A percentile compares a stretch with the other conserved stretches of the same genome.
These are phyloP conservation scores for Mentha longifolia DNA, from an alignment of 257 asterid genomes.

Conservation along the genomic window DNA sequence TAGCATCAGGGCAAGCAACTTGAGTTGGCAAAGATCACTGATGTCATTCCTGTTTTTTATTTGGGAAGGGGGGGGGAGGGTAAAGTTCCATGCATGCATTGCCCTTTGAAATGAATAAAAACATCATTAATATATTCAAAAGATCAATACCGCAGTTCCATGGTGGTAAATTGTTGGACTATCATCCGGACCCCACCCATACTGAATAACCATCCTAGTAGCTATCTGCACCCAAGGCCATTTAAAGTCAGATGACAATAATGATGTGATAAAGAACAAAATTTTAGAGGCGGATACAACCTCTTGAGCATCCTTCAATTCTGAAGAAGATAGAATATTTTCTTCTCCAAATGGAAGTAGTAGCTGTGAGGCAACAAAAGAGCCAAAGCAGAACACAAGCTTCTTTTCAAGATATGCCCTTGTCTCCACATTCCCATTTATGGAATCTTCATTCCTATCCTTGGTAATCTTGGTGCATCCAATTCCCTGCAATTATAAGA, in stretches of 20 bases:
- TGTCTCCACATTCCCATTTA: conserved; percentile 79
- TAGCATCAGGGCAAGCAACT: conserved; percentile 5
- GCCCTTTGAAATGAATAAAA: conserved; percentile 13
- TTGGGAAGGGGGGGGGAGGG: background rate
- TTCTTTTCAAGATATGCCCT: conserved; percentile 89
- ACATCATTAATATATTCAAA: conserved; percentile 24
- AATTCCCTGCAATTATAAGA: conserved; percentile 69
- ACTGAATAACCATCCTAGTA: conserved; percentile 90
- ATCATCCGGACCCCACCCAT: conserved; percentile 97
- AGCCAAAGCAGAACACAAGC: conserved; percentile 95
- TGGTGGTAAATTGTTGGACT: conserved; percentile 85
- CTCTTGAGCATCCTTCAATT: conserved; percentile 92
- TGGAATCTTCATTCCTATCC: conserved; percentile 65
- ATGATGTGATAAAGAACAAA: conserved; percentile 22
- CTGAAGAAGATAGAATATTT: conserved; percentile 79
- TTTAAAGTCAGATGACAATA: conserved; percentile 28
- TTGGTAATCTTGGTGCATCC: conserved; percentile 92
- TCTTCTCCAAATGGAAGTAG: conserved; percentile 96
- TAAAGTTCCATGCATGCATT: conserved; percentile 6
- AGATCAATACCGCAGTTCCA: conserved; percentile 74
- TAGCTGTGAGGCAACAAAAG: conserved; percentile 87
- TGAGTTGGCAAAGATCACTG: conserved; percentile 5
- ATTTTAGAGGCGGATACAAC: conserved; percentile 45
- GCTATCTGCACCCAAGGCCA: conserved; percentile 71
- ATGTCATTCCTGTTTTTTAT: conserved; percentile 6